Evolutionary conservation across 225 moss, liverwort and hornwort genomes (phyloP), one percentile per base, ranked within the genome.

Genomic region (Rhytidiadelphus loreus): DNA sequence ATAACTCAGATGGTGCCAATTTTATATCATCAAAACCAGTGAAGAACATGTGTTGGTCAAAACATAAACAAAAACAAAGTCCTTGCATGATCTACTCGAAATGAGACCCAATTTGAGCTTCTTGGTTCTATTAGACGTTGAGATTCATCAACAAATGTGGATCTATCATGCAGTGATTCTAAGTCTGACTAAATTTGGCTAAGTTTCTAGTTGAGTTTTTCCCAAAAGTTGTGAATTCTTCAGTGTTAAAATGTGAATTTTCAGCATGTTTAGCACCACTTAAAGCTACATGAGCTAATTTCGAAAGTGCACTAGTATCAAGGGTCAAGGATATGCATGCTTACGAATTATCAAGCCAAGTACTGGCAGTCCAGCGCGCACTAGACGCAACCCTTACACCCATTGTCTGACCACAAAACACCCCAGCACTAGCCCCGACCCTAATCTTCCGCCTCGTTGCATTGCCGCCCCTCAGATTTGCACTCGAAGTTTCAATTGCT

Each of bases 311-410:
- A 75, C 8, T 29, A 30, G 53, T 33, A 77, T 62, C 65, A 43
- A 83, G 55, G 23, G 61, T 46, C 41, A 63, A 85, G 68, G 59
- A 85, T 56, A 26, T 80, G 77, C 18, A 65, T 44, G 73, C 94
- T 93, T 94, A 95, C 95, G 89, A 83, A 89, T 94, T 92, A 86
- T 95, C 95, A 68, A 95, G 93, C 95, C 95, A 95, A 60, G 93
- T 95, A 88, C 92, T 94, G 62, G 95, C 95, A 82, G 91, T 94
- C 91, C 94, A 94, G 14, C 93, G 90, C 86, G 87, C 90, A 62
- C 90, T 81, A 43, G 86, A 88, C 37, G 85, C 78, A 44, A 83
- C 52, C 39, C 66, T 70, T 17, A 88, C 12, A 39, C 87, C 90
- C 90, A 94, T 62, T 53, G 41, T 70, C 88, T 86, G 89, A 33